Conservation (phyloP, 768 basidiomycete species). For the Termitomyces bulborhizus region DNA sequence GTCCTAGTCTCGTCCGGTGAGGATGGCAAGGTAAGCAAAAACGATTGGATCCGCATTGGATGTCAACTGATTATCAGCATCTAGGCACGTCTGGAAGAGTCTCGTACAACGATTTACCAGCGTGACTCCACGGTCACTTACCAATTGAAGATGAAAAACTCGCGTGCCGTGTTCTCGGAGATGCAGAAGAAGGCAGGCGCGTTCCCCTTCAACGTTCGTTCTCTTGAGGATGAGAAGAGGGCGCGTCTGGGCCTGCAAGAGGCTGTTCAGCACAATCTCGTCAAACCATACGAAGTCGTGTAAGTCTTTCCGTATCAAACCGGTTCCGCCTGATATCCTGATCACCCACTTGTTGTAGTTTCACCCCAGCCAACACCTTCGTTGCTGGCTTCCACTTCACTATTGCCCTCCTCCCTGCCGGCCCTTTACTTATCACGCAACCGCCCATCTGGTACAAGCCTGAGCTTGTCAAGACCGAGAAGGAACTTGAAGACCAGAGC, state of each 20-base stretch:
- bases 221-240: conserved; percentile 92
- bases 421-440: conserved; percentile 82
- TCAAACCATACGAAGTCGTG: conserved; percentile 95
- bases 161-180: conserved; percentile 93
- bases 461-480: conserved; percentile 85
- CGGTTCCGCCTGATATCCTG: neutral
- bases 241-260: conserved; percentile 94
- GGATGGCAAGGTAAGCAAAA: conserved; percentile 74
- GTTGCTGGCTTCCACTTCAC: conserved; percentile 98
- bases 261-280: conserved; percentile 89
- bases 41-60: neutral
- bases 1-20: conserved; percentile 82
- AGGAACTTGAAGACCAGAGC: conserved; percentile 84
- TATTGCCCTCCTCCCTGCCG: conserved; percentile 84
- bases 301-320: conserved; percentile 29
- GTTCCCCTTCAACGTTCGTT: conserved; percentile 96
- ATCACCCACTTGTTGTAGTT: conserved; percentile 33
- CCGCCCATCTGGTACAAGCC: conserved; percentile 91
- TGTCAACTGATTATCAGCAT: neutral
- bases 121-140: conserved; percentile 82
- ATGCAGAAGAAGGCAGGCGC: conserved; percentile 97
- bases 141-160: conserved; percentile 97
- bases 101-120: conserved; percentile 91
- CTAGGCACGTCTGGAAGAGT: conserved; percentile 85
- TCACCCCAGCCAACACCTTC: conserved; percentile 75